Percentiles rank a stretch among this genome's conserved stretches.
phyloP scores from a whole-genome alignment of 83 land plant genomes.

The Diphasiastrum complanatum region DNA sequence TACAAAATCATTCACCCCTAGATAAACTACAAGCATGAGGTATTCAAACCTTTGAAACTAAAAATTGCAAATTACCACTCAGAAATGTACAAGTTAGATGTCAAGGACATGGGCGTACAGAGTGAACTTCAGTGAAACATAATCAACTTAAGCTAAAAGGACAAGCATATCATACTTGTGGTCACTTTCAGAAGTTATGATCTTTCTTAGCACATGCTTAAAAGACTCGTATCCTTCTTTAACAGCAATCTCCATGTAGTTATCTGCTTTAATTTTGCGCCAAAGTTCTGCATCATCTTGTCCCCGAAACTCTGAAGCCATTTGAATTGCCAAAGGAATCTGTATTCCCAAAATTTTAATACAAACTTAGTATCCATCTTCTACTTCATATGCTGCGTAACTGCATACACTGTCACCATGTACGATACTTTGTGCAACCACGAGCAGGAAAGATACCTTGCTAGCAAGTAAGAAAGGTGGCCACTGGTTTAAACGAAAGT shows the following conservation, averaged over 20 bases:
- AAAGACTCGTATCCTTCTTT: constrained; percentile 6
- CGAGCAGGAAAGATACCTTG: not conserved
- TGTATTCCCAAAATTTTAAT: too few relatives aligned
- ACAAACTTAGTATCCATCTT: too few relatives aligned
- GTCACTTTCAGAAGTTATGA: not conserved
- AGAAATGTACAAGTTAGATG: too few relatives aligned
- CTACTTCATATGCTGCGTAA: too few relatives aligned
- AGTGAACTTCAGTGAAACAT: too few relatives aligned
- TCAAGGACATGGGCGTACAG: too few relatives aligned
- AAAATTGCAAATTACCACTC: too few relatives aligned
- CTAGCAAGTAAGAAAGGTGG: constrained; percentile 16
- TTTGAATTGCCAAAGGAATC: constrained; percentile 10
- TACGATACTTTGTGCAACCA: not conserved
- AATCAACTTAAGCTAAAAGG: too few relatives aligned
- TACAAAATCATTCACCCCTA: too few relatives aligned
- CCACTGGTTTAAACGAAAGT: constrained; percentile 2
- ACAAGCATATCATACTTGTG: not conserved
- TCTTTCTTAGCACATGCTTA: not conserved
- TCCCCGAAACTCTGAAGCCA: constrained; percentile 8
- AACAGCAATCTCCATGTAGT: constrained; percentile 6
- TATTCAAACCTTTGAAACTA: too few relatives aligned
- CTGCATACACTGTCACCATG: not conserved
- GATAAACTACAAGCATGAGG: too few relatives aligned
- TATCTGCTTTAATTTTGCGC: constrained; percentile 3
- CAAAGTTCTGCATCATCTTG: not conserved